phyloP scores from a whole-genome alignment of 1,284 basidiomycete species.

The Trametes sp. region DNA sequence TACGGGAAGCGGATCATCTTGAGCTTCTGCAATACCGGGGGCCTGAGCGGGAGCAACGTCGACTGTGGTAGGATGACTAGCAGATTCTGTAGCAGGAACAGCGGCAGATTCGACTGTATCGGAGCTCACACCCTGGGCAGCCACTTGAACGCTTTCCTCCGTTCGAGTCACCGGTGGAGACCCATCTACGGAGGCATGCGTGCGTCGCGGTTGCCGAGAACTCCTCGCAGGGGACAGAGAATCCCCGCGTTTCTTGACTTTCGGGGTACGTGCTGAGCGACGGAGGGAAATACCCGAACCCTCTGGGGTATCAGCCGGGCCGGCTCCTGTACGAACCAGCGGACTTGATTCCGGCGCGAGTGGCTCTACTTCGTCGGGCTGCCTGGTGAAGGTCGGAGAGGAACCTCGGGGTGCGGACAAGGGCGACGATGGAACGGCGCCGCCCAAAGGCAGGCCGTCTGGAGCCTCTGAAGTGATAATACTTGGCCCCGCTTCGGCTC shows the following conservation, averaged over 20 bases:
- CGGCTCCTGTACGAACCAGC: neutral
- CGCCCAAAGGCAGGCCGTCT: constrained; percentile 3
- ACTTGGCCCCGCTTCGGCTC: neutral
- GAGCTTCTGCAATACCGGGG: neutral
- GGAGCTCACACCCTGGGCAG: too few species aligned
- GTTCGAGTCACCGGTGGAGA: neutral
- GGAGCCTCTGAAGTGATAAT: neutral
- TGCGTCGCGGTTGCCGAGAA: neutral
- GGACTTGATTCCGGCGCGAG: neutral
- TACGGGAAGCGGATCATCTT: neutral
- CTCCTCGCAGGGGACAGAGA: constrained; percentile 12
- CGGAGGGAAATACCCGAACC: constrained; percentile 11
- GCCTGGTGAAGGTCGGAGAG: neutral
- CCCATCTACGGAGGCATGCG: neutral
- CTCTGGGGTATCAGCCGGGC: neutral
- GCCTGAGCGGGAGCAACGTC: neutral
- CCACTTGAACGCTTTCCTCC: neutral
- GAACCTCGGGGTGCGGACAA: constrained; percentile 1
- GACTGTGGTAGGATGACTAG: neutral
- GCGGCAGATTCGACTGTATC: too few species aligned
- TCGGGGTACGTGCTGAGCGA: constrained; percentile 27
- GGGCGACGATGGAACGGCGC: constrained; percentile 14
- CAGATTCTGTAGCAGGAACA: neutral
- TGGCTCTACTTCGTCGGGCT: neutral
- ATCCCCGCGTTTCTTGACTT: constrained; percentile 18